phyloP scores from a whole-genome alignment of 2,329 filamentous ascomycete species.

The Colletotrichum somersetense region DNA sequence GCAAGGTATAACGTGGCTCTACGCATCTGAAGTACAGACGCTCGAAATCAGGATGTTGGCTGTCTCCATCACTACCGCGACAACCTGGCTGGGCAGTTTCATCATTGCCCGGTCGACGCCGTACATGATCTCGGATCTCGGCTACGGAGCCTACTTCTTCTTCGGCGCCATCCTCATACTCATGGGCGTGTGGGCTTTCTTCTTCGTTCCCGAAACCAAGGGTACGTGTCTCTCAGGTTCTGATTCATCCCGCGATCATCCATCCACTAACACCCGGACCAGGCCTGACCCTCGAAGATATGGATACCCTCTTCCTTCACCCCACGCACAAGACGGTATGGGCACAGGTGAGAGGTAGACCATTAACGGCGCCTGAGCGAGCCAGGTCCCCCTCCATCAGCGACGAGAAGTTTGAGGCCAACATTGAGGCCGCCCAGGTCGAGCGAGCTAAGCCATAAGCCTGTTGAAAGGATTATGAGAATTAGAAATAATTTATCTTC shows the following conservation, averaged over 20 bases:
- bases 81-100: conserved; percentile 56
- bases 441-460: conserved; percentile 31
- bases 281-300: conserved; percentile 61
- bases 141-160: conserved; percentile 66
- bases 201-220: conserved; percentile 66
- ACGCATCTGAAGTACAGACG: conserved; percentile 62
- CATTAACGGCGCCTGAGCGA: conserved; percentile 18
- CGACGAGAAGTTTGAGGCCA: conserved; percentile 40
- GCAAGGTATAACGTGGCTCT: conserved; percentile 60
- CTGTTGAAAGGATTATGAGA: conserved; percentile 10
- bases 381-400: conserved; percentile 32
- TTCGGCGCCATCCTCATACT: conserved; percentile 61
- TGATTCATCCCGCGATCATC: too few species aligned
- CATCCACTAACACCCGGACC: background rate
- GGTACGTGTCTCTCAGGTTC: conserved; percentile 45
- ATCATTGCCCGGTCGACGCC: conserved; percentile 56
- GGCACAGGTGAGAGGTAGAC: conserved; percentile 43
- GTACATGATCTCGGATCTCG: conserved; percentile 56
- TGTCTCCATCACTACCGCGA: conserved; percentile 51
- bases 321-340: conserved; percentile 51
- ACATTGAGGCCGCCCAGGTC: conserved; percentile 34
- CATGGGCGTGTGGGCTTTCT: conserved; percentile 61
- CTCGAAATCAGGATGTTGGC: conserved; percentile 53
- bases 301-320: conserved; percentile 54
- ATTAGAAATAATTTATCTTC: background rate